These are phyloP conservation scores for Lentinus brumalis DNA, from an alignment of 768 basidiomycete species.

Conservation along the genomic window DNA sequence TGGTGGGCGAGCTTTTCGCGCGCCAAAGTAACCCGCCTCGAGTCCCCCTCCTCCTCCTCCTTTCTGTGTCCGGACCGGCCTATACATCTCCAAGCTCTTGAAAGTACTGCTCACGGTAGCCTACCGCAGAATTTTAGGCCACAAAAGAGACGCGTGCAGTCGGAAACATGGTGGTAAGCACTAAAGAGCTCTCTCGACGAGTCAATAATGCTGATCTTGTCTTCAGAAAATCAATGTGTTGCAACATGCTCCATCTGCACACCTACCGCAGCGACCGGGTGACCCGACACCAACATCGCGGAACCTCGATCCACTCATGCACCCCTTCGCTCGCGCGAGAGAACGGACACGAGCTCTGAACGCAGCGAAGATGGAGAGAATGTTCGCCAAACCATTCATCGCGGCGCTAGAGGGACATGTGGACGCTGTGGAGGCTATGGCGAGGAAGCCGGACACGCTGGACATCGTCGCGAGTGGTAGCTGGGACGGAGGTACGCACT, in stretches of 20 bases:
- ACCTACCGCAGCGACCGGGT: constrained; percentile 74
- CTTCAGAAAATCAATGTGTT: constrained; percentile 82
- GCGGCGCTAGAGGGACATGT: constrained; percentile 89
- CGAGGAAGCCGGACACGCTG: constrained; percentile 70
- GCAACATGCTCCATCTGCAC: constrained; percentile 76
- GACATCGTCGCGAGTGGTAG: constrained; percentile 86
- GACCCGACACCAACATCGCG: constrained; percentile 87
- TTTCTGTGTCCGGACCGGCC: no score
- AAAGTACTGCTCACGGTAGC: no score
- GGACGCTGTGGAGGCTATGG: constrained; percentile 89
- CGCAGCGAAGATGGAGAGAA: constrained; percentile 94
- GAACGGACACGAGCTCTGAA: constrained; percentile 94
- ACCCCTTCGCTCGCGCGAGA: constrained; percentile 90
- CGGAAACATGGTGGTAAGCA: constrained; percentile 20
- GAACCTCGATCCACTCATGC: constrained; percentile 93
- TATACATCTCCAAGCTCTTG: no score
- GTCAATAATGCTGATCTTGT: no score
- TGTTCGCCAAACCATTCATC: constrained; percentile 98
- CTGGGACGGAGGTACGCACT: constrained; percentile 88
- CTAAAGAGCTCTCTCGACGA: neutral
- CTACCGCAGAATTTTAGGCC: no score
- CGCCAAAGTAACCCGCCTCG: no score
- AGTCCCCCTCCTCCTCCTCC: no score
- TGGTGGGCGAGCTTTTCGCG: no score
- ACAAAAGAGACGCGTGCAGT: no score